phyloP scores from a whole-genome alignment of 768 basidiomycete genomes.

The Termitomyces titanicus region DNA sequence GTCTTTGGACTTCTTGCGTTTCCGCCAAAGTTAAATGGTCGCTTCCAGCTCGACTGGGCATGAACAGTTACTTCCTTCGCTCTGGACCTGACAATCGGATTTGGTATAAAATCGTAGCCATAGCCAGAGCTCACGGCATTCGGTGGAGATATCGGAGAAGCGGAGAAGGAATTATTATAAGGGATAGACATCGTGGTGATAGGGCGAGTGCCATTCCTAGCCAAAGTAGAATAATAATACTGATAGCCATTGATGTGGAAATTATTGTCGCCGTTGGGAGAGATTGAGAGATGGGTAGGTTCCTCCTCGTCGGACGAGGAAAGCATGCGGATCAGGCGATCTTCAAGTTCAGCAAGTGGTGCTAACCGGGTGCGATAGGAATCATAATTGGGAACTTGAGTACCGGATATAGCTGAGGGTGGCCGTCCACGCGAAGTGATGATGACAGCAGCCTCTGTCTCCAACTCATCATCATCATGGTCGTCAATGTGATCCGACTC shows the following conservation, averaged over 20 bases:
- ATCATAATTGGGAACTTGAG: slow-evolving; percentile 57
- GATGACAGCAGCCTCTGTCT: slow-evolving; percentile 48
- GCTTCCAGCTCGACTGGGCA: slow-evolving; percentile 66
- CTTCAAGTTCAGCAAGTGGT: slow-evolving; percentile 70
- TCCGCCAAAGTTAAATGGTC: slow-evolving; percentile 55
- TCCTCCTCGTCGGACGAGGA: slow-evolving; percentile 72
- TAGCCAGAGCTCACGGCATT: slow-evolving; percentile 20
- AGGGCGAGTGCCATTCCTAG: slow-evolving; percentile 32
- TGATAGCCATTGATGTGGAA: slow-evolving; percentile 17
- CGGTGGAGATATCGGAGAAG: slow-evolving; percentile 25
- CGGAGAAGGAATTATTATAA: slow-evolving; percentile 26
- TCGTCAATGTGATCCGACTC: slow-evolving; percentile 59
- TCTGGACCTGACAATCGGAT: slow-evolving; percentile 30
- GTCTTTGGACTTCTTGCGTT: slow-evolving; percentile 67
- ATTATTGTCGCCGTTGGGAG: slow-evolving; percentile 22
- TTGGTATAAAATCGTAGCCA: slow-evolving; percentile 18
- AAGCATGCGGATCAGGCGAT: slow-evolving; percentile 61
- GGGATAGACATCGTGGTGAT: slow-evolving; percentile 48
- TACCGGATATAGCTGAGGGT: slow-evolving; percentile 46
- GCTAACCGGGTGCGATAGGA: slow-evolving; percentile 57
- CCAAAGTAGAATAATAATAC: neutral
- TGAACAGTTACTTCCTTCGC: slow-evolving; percentile 58
- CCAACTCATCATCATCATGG: slow-evolving; percentile 53
- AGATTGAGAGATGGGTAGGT: slow-evolving; percentile 51
- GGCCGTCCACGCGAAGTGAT: slow-evolving; percentile 49